Conservation (phyloP, 129 eudicot genomes). For the Artemisia annua region DNA sequence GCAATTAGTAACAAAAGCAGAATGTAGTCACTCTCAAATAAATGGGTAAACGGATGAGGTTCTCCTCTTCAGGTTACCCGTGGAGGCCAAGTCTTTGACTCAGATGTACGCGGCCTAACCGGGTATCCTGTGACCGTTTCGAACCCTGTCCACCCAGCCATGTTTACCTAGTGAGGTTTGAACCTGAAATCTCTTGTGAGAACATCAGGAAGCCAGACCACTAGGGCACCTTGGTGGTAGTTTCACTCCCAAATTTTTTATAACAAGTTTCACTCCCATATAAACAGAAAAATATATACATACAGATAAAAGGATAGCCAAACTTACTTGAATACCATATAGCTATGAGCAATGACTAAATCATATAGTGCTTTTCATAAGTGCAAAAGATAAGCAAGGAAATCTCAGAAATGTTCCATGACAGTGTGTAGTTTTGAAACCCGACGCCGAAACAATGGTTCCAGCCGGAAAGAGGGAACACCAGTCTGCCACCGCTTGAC, state of each 20-base stretch:
- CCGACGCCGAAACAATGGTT: conserved; percentile 80
- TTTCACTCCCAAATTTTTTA: too few relatives aligned
- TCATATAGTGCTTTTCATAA: conserved; percentile 19
- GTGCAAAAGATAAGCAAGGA: background rate
- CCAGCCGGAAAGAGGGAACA: conserved; percentile 70
- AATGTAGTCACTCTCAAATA: background rate
- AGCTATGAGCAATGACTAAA: conserved; percentile 27
- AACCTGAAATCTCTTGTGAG: too few relatives aligned
- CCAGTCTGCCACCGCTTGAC: conserved; percentile 93
- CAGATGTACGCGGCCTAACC: too few relatives aligned
- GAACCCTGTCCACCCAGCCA: too few relatives aligned
- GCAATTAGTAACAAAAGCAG: conserved; percentile 1
- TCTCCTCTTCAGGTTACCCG: too few relatives aligned
- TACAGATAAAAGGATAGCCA: conserved; percentile 26
- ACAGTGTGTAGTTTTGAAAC: conserved; percentile 69
- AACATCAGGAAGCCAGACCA: too few relatives aligned
- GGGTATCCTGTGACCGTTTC: too few relatives aligned
- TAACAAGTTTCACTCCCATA: too few relatives aligned
- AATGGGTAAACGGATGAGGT: too few relatives aligned
- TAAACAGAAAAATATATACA: background rate
- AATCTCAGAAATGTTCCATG: conserved; percentile 53
- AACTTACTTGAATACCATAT: conserved; percentile 28
- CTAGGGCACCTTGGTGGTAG: too few relatives aligned
- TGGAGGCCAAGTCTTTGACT: too few relatives aligned
- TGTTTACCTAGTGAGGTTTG: too few relatives aligned